These are phyloP conservation scores for Flaveria robusta DNA, from an alignment of 129 eudicot species.

Conservation along the genomic window DNA sequence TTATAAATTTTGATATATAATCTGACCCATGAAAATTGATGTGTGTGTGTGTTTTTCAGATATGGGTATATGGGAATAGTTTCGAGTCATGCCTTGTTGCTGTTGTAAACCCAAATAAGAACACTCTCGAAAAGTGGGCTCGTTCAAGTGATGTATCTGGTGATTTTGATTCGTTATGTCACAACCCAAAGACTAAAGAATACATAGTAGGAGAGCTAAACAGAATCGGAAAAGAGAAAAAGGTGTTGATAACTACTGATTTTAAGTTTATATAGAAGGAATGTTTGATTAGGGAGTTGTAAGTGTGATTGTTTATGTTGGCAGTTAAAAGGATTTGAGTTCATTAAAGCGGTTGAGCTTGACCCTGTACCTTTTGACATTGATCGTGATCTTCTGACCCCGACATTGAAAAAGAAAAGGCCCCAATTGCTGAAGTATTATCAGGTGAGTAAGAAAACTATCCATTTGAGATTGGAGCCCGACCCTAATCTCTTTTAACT, in stretches of 20 bases:
- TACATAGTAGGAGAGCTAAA: constrained; percentile 63
- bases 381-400: constrained; percentile 88
- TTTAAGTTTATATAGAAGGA: neutral
- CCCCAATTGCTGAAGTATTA: constrained; percentile 82
- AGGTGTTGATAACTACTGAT: constrained; percentile 38
- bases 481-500: neutral
- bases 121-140: constrained; percentile 75
- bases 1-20: neutral
- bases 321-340: constrained; percentile 90
- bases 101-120: constrained; percentile 69
- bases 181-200: constrained; percentile 59
- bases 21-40: neutral
- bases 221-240: constrained; percentile 71
- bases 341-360: constrained; percentile 69
- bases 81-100: constrained; percentile 85
- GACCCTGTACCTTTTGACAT: constrained; percentile 87
- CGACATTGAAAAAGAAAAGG: constrained; percentile 81
- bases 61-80: constrained; percentile 92
- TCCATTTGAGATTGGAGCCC: constrained; percentile 2
- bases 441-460: constrained; percentile 45
- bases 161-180: constrained; percentile 63
- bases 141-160: constrained; percentile 52
- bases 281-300: neutral
- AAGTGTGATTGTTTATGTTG: neutral
- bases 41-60: constrained; percentile 37